These are phyloP conservation scores for Dalechampia spathulata DNA, from an alignment of 441 rosid genomes.

Conservation along the genomic window DNA sequence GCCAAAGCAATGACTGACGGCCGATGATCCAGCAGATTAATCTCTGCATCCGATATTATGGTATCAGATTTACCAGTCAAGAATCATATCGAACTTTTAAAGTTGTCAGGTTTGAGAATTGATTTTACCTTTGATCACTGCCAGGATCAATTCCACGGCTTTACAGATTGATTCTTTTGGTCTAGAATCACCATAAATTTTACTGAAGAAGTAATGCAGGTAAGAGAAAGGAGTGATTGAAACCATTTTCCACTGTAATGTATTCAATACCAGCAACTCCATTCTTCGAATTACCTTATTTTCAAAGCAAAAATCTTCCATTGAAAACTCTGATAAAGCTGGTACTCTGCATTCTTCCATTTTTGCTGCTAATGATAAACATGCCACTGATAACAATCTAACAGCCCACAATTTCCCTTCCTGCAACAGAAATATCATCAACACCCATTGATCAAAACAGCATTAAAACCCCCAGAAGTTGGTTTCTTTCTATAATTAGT, in stretches of 20 bases:
- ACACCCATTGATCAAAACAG: background rate
- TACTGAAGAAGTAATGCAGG: constrained; percentile 50
- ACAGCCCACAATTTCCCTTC: constrained; percentile 70
- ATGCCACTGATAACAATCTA: constrained; percentile 61
- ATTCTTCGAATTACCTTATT: constrained; percentile 51
- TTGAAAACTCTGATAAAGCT: constrained; percentile 42
- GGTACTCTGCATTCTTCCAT: constrained; percentile 78
- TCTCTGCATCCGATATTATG: constrained; percentile 32
- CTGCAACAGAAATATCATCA: constrained; percentile 24
- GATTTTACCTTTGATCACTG: constrained; percentile 44
- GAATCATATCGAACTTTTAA: background rate
- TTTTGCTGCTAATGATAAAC: constrained; percentile 78
- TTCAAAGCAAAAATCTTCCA: constrained; percentile 45
- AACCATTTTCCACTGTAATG: constrained; percentile 75
- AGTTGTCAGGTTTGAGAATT: background rate
- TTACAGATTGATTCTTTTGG: constrained; percentile 35
- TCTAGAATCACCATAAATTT: constrained; percentile 33
- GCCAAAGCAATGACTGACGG: constrained; percentile 74
- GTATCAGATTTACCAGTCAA: background rate
- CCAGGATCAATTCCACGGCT: constrained; percentile 39
- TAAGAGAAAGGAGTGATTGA: constrained; percentile 68
- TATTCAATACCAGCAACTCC: constrained; percentile 57
- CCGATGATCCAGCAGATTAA: constrained; percentile 48
- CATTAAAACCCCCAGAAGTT: too few relatives aligned
- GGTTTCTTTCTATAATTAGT: background rate